These are phyloP conservation scores for Epichloe brachyelytri DNA, from an alignment of 2,329 filamentous ascomycete species.

Conservation along the genomic window DNA sequence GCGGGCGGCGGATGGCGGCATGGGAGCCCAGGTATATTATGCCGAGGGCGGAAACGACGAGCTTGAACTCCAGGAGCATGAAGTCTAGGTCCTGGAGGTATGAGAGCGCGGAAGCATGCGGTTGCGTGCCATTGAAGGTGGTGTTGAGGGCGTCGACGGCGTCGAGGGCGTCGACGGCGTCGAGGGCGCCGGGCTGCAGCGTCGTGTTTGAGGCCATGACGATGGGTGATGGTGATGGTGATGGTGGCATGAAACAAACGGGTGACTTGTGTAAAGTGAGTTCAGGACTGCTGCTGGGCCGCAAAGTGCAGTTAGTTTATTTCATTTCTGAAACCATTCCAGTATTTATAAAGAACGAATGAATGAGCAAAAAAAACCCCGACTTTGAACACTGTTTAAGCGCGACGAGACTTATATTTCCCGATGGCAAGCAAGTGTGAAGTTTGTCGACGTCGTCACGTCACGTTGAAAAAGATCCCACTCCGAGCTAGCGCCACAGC, in stretches of 20 bases:
- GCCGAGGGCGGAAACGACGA: slow-evolving; percentile 55
- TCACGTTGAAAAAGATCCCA: background rate
- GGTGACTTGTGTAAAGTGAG: background rate
- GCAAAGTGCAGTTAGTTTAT: too few species aligned
- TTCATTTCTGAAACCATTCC: too few species aligned
- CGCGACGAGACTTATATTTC: too few species aligned
- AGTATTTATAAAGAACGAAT: too few species aligned
- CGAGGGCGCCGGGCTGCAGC: slow-evolving; percentile 11
- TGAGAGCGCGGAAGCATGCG: slow-evolving; percentile 15
- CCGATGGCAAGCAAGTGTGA: too few species aligned
- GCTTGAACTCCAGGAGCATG: slow-evolving; percentile 32
- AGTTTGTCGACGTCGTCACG: too few species aligned
- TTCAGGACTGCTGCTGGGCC: too few species aligned
- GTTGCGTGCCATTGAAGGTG: slow-evolving; percentile 13
- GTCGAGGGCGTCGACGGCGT: slow-evolving; percentile 17
- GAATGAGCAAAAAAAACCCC: too few species aligned
- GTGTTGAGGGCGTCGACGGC: slow-evolving; percentile 19
- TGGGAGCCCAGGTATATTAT: slow-evolving; percentile 79
- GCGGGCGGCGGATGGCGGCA: slow-evolving; percentile 70
- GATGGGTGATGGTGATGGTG: background rate
- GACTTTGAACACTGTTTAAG: too few species aligned
- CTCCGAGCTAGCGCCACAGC: background rate
- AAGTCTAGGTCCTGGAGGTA: slow-evolving; percentile 25
- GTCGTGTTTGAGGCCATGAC: slow-evolving; percentile 14
- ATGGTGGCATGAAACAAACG: background rate